Percentiles rank a stretch among this genome's conserved stretches.
Conservation (phyloP, 106 monocot genomes). For the Phalaenopsis aphrodite region DNA sequence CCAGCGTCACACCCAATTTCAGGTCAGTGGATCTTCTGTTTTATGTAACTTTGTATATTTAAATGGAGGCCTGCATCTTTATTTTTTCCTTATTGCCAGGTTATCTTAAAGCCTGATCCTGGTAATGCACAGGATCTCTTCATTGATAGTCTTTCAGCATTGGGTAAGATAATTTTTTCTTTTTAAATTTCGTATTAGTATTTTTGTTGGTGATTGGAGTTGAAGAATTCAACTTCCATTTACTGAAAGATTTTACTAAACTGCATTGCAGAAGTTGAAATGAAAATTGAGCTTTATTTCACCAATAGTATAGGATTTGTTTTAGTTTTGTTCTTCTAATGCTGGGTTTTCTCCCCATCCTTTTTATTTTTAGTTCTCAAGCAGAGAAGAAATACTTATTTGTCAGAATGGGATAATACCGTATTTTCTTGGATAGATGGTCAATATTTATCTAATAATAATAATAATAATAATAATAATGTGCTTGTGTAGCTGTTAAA, state of each 20-base stretch:
- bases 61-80: background rate
- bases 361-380: background rate
- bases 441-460: no score
- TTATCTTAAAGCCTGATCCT: conserved; percentile 97
- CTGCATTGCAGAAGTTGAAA: background rate
- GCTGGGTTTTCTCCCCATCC: background rate
- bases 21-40: conserved; percentile 35
- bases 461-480: no score
- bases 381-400: background rate
- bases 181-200: background rate
- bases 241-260: background rate
- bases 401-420: background rate
- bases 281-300: no score
- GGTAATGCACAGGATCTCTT: conserved; percentile 98
- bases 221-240: background rate
- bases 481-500: no score
- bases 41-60: background rate
- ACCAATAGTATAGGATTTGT: background rate
- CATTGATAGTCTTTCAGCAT: conserved; percentile 75
- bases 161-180: conserved; percentile 34
- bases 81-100: conserved; percentile 32
- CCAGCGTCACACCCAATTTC: conserved; percentile 96
- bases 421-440: no score
- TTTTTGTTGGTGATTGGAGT: background rate
- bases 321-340: background rate